Evolutionary conservation across 1,139 yeast genomes (phyloP), one percentile per base, ranked within the genome.

Genomic region (Petasospora rhodanensis): DNA sequence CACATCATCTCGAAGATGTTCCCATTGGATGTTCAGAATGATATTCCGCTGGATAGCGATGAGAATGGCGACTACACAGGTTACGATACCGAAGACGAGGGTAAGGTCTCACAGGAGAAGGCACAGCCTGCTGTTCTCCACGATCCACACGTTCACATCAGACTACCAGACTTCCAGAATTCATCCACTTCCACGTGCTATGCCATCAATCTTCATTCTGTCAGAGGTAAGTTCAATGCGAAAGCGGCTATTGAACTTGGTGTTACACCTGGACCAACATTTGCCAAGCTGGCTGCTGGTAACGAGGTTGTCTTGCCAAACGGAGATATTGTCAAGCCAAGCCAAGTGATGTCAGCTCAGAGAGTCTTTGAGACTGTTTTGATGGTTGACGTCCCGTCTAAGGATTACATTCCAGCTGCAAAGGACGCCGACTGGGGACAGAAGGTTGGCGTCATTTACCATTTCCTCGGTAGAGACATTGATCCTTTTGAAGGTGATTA

Each of bases 141-240:
- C 4, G 62, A 59, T 37, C 56, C 60, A 2, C 48, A 54, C 37
- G 45, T 63, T 6, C 60, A 62, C 35, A 56, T 55, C 4, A 47
- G 52, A 6, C 45, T 65, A 5, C 68, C 69, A 9, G 38, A 43
- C 1, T 32, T 45, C 18, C 27, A 38, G 10, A 42, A 45, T 3
- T 42, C 43, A n/a, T 35, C 47, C 1, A 52, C 74, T 1, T 40
- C 44, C 2, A 64, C 81, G 1, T 78, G 74, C 43, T 89, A 82
- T 55, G 66, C 83, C 16, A 64, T 91, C 5, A 68, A 76, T 22
- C 71, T 85, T 28, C 63, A 73, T 23, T 79, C 93, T 0, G 63
- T 76, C 0, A 66, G 96, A 47, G 98, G 99, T 0, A 81, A 73
- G 50, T 91, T 93, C 51, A 66, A 77, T 42, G 73, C 76, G 0